Base-by-base conservation (phyloP, 2,329 filamentous ascomycete species). In the Penicillium sp. region DNA sequence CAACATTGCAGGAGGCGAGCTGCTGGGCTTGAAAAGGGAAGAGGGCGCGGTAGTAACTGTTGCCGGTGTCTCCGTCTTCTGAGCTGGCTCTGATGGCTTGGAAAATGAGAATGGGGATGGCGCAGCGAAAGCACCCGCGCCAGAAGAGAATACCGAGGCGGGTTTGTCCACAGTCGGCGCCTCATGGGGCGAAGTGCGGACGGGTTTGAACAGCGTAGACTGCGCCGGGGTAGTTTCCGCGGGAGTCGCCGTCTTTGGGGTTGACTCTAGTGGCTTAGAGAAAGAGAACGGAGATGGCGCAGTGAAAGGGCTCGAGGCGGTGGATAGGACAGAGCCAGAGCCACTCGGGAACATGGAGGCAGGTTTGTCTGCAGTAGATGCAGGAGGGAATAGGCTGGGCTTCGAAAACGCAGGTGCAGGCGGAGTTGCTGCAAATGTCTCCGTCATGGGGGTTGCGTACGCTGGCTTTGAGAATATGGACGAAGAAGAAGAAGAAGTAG, bases 31-130 rank as follows among this genome's bases (percentile, higher is more conserved):
- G 28, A 50, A 28, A 8, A 43, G 19, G 10, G 38, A 16, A 28
- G 51, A 49, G 3, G 51, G n/a, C 1, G 22, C 51, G 12, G 51
- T 4, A 19, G 44, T 17, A 33, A 25, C 22, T 28, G 37, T 2
- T 1, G 37, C 44, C 16, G 44, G 14, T 16, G 45, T 14, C 22
- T 50, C 37, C 3, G 45, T 11, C 4, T 16, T 19, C 31, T 50
- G 37, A 4, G 6, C 43, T 17, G 22, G 9, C 22, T 36, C 45
- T 14, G 49, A 8, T n/a, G 49, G 35, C 10, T 60, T 56, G 1
- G 55, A 16, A 35, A 55, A 50, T 4, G 48, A 14, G 31, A 53
- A 56, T 2, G 31, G 35, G 10, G 53, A 55, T 9, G 55, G 14
- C 5, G 47, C 6, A 44, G 45, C 16, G 22, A 48, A 49, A 16